These are phyloP conservation scores for Tuctoria greenei DNA, from an alignment of 176 grass and related monocot genomes.

Conservation along the genomic window DNA sequence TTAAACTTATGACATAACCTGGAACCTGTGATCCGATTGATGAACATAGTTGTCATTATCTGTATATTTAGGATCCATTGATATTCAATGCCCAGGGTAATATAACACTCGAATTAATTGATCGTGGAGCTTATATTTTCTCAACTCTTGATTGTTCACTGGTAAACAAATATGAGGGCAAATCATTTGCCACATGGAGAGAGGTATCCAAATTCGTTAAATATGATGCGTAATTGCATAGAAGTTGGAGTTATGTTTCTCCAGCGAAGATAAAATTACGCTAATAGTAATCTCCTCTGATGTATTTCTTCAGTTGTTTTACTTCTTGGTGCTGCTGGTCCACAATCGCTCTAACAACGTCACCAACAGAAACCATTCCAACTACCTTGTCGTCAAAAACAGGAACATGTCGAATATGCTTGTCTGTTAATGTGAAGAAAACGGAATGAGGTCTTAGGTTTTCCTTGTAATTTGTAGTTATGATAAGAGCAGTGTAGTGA, in stretches of 20 bases:
- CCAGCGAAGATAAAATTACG: constrained; percentile 7
- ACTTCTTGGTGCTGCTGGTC: constrained; percentile 87
- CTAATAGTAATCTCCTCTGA: constrained; percentile 87
- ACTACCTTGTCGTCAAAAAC: constrained; percentile 82
- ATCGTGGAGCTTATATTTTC: background rate
- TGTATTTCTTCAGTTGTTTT: constrained; percentile 69
- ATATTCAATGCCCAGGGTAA: background rate
- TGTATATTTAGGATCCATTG: background rate
- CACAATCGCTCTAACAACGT: constrained; percentile 75
- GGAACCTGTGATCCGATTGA: background rate
- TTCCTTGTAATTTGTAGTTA: background rate
- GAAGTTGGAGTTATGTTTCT: background rate
- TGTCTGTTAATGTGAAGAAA: constrained; percentile 45
- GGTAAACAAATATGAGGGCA: background rate
- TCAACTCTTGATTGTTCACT: background rate
- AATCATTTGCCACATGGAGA: background rate
- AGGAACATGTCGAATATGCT: constrained; percentile 79
- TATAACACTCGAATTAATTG: background rate
- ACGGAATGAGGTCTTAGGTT: background rate
- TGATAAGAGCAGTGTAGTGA: background rate
- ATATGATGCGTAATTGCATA: background rate
- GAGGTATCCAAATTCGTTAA: background rate
- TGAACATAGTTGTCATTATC: too few relatives aligned
- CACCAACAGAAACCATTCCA: constrained; percentile 78
- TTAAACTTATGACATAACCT: background rate